phyloP scores from a whole-genome alignment of 805 yeast species.

The Myxozyma monticola region DNA sequence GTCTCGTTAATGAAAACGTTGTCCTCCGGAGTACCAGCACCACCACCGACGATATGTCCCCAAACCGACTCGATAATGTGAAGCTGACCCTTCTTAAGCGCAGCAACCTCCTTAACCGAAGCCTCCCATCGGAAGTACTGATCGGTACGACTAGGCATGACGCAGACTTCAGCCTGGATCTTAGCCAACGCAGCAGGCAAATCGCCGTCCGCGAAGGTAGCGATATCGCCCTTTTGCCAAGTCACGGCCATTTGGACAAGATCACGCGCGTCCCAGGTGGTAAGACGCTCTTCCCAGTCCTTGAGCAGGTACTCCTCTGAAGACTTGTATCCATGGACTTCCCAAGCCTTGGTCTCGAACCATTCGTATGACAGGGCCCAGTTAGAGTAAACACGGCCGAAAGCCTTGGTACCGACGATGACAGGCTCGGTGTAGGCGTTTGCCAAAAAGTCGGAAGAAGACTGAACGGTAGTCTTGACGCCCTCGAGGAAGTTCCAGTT shows the following conservation, averaged over 20 bases:
- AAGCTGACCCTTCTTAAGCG: conserved; percentile 24
- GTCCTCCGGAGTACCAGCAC: conserved; percentile 26
- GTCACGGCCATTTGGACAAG: conserved; percentile 29
- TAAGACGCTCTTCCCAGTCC: conserved; percentile 29
- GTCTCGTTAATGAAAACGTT: conserved; percentile 23
- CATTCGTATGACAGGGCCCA: conserved; percentile 31
- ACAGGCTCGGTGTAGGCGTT: conserved; percentile 26
- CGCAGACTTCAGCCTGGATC: conserved; percentile 27
- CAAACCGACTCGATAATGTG: conserved; percentile 28
- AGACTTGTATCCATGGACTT: conserved; percentile 26
- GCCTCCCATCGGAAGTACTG: conserved; percentile 30
- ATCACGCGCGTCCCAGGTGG: conserved; percentile 29
- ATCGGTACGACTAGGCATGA: conserved; percentile 29
- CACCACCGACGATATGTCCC: conserved; percentile 31
- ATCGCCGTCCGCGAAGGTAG: conserved; percentile 28
- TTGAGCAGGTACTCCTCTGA: conserved; percentile 24
- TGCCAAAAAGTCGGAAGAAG: conserved; percentile 26
- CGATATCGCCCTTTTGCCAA: conserved; percentile 31
- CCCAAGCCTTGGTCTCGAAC: conserved; percentile 30
- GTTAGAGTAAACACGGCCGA: conserved; percentile 31
- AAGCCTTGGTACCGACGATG: conserved; percentile 26
- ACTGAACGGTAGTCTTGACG: conserved; percentile 23
- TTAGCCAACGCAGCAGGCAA: conserved; percentile 20
- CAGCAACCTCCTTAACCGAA: conserved; percentile 25
- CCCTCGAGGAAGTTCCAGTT: conserved; percentile 32